These are phyloP conservation scores for Talaromyces pinophilus DNA, from an alignment of 2,329 filamentous ascomycete genomes.

Conservation along the genomic window DNA sequence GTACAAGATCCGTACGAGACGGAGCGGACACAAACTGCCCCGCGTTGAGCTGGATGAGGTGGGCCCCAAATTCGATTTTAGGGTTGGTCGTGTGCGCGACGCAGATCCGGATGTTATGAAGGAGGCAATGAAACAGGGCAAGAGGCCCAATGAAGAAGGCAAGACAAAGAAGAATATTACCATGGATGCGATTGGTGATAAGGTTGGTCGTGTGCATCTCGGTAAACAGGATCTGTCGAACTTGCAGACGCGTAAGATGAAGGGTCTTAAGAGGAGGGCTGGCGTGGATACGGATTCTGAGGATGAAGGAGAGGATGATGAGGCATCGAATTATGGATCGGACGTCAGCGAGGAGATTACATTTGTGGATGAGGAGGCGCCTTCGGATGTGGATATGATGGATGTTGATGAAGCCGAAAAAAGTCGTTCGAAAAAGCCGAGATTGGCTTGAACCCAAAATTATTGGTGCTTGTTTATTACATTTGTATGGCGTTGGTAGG, in stretches of 20 bases:
- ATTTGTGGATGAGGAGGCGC: conserved; percentile 22
- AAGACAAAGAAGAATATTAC: conserved; percentile 93
- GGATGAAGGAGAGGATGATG: conserved; percentile 30
- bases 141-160: conserved; percentile 56
- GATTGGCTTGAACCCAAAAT: conserved; percentile 12
- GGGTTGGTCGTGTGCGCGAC: conserved; percentile 76
- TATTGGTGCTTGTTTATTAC: neutral
- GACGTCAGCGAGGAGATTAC: conserved; percentile 20
- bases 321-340: conserved; percentile 17
- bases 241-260: conserved; percentile 98
- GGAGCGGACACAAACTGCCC: conserved; percentile 81
- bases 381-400: conserved; percentile 50
- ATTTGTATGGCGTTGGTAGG: conserved; percentile 21
- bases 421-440: conserved; percentile 20
- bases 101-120: conserved; percentile 79
- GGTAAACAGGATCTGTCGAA: conserved; percentile 84
- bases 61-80: conserved; percentile 89
- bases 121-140: conserved; percentile 85
- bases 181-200: conserved; percentile 90
- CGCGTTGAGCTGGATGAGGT: conserved; percentile 94
- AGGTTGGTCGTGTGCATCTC: conserved; percentile 89
- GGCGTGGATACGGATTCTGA: conserved; percentile 61
- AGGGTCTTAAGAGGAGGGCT: conserved; percentile 85
- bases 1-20: conserved; percentile 84
- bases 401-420: conserved; percentile 40